Evolutionary conservation across 1,139 yeast genomes (phyloP).

Genomic region (Protomyces inouyei): DNA sequence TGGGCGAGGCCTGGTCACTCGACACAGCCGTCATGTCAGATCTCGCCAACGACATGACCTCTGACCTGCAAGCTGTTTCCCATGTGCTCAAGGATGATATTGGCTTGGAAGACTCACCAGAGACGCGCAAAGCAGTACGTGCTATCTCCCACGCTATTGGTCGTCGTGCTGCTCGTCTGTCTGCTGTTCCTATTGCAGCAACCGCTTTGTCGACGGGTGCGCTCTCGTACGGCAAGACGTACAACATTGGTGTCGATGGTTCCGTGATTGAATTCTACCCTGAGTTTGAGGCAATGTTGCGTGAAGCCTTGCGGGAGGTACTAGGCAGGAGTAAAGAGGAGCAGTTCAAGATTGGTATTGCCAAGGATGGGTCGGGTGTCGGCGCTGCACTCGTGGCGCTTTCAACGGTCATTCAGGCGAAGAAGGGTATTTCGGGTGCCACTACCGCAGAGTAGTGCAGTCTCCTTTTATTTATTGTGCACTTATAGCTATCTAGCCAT

Average conservation of each 20-base stretch:
- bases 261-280: conserved; percentile 90
- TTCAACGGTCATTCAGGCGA: conserved; percentile 34
- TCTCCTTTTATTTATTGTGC: neutral
- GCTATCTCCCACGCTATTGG: conserved; percentile 70
- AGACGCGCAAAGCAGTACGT: conserved; percentile 70
- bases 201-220: conserved; percentile 56
- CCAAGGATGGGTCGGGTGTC: conserved; percentile 92
- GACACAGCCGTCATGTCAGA: conserved; percentile 79
- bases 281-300: conserved; percentile 67
- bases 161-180: conserved; percentile 74
- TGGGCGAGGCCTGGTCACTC: conserved; percentile 68
- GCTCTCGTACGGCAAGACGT: conserved; percentile 52
- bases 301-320: conserved; percentile 61
- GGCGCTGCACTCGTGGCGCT: conserved; percentile 92
- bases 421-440: neutral
- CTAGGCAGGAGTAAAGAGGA: conserved; percentile 61
- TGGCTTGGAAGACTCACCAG: conserved; percentile 45
- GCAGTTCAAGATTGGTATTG: conserved; percentile 66
- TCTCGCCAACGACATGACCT: conserved; percentile 74
- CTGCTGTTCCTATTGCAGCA: conserved; percentile 87
- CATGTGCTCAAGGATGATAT: conserved; percentile 35
- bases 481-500: neutral
- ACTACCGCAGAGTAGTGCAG: too few relatives aligned
- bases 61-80: conserved; percentile 62
- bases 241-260: conserved; percentile 93